phyloP scores from a whole-genome alignment of 352 stramenopile species.

The Globisporangium carolinianum region DNA sequence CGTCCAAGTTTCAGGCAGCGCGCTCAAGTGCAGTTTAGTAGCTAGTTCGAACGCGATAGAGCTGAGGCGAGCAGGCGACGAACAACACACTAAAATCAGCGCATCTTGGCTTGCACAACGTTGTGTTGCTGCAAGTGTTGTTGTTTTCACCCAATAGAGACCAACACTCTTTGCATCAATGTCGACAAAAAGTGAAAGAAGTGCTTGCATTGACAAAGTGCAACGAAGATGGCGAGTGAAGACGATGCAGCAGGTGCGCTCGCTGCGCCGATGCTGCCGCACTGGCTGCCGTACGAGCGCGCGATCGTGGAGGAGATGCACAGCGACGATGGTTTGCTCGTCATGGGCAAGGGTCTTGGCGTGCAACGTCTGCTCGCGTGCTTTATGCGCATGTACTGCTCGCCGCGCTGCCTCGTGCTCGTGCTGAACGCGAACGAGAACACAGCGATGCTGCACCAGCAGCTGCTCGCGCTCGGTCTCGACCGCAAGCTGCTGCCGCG shows the following conservation, averaged over 20 bases:
- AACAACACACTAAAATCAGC: no score
- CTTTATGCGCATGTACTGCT: conserved; percentile 90
- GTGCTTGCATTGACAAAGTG: background rate
- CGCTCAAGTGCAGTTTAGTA: no score
- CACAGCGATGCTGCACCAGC: conserved; percentile 59
- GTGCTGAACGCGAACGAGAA: conserved; percentile 91
- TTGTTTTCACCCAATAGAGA: no score
- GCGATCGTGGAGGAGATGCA: conserved; percentile 66
- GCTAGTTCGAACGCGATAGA: no score
- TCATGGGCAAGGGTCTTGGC: conserved; percentile 91
- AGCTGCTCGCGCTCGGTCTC: conserved; percentile 87
- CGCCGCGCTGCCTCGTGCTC: conserved; percentile 77
- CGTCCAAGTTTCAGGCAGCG: no score
- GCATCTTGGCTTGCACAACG: no score
- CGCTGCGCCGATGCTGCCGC: conserved; percentile 11
- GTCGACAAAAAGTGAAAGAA: background rate
- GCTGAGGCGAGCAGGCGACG: no score
- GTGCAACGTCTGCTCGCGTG: conserved; percentile 79
- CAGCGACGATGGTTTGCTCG: conserved; percentile 86
- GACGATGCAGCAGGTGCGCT: conserved; percentile 2
- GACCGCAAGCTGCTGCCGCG: conserved; percentile 77
- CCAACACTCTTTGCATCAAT: no score
- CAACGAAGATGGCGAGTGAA: background rate
- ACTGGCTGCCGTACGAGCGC: conserved; percentile 74
- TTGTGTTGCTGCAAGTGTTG: no score